These are phyloP conservation scores for Hygrophila difformis DNA, from an alignment of 257 asterid species.

Conservation along the genomic window DNA sequence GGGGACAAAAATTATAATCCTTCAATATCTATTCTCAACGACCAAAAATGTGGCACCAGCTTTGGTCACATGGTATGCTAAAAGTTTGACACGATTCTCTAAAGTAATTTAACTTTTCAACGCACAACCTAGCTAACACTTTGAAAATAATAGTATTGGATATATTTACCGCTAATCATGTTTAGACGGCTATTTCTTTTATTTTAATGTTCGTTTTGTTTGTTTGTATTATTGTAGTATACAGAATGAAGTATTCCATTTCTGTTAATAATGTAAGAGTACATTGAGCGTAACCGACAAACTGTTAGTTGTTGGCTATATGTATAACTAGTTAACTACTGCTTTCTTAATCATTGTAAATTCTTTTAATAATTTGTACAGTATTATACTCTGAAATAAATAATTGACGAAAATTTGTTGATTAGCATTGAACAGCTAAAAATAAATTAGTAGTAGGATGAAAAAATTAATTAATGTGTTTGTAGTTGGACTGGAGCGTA, in stretches of 20 bases:
- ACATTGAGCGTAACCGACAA: slow-evolving; percentile 17
- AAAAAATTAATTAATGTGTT: slow-evolving; percentile 4
- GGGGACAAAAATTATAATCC: too few relatives aligned
- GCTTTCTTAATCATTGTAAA: slow-evolving; percentile 4
- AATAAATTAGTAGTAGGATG: background rate
- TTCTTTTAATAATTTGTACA: too few relatives aligned
- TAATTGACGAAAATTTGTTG: background rate
- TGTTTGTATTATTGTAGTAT: too few relatives aligned
- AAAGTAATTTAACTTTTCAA: background rate
- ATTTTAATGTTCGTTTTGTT: too few relatives aligned
- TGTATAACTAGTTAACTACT: too few relatives aligned
- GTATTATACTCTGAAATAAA: too few relatives aligned
- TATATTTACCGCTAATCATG: background rate
- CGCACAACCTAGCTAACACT: background rate
- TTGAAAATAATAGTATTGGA: background rate
- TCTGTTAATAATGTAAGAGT: too few relatives aligned
- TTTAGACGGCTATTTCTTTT: too few relatives aligned
- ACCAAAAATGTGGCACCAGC: slow-evolving; percentile 12
- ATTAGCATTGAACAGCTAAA: background rate
- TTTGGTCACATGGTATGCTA: slow-evolving; percentile 14
- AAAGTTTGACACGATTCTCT: slow-evolving; percentile 19
- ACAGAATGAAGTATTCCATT: too few relatives aligned
- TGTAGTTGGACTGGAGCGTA: slow-evolving; percentile 11
- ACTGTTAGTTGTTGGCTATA: too few relatives aligned
- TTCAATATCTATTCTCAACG: too few relatives aligned